Evolutionary conservation across 495 filamentous ascomycete genomes (phyloP).

Genomic region (Talaromyces adpressus): DNA sequence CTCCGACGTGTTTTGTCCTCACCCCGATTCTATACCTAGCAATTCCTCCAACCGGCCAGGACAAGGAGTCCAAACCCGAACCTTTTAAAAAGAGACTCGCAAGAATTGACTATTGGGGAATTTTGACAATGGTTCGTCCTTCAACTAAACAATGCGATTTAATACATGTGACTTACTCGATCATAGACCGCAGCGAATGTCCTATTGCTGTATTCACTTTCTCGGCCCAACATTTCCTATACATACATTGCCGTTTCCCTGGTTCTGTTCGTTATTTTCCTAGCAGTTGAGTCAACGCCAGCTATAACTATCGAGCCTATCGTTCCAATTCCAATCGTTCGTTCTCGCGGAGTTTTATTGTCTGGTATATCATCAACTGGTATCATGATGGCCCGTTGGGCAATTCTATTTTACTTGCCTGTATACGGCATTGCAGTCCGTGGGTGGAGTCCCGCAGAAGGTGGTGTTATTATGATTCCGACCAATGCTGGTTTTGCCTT

Average conservation of each 20-base stretch:
- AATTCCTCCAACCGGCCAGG: constrained; percentile 39
- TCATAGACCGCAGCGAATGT: constrained; percentile 42
- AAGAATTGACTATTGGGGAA: constrained; percentile 62
- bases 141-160: constrained; percentile 8
- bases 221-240: constrained; percentile 45
- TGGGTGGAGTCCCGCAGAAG: constrained; percentile 54
- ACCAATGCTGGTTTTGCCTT: constrained; percentile 69
- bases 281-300: constrained; percentile 47
- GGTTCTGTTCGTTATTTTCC: constrained; percentile 46
- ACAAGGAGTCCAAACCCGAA: constrained; percentile 16
- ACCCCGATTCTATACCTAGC: constrained; percentile 53
- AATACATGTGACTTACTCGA: not conserved
- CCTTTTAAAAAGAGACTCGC: constrained; percentile 43
- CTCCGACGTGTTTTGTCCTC: constrained; percentile 47
- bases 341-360: constrained; percentile 55
- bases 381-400: constrained; percentile 72
- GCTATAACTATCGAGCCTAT: constrained; percentile 54
- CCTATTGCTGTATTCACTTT: constrained; percentile 60
- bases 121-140: constrained; percentile 49
- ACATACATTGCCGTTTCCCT: constrained; percentile 52
- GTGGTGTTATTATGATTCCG: constrained; percentile 65
- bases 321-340: constrained; percentile 58
- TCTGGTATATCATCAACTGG: constrained; percentile 62
- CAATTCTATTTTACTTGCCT: constrained; percentile 69
- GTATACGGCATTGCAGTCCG: constrained; percentile 67